Evolutionary conservation across 345 rosid genomes (phyloP), one percentile per base, ranked within the genome.

Genomic region (Erodium maritimum): DNA sequence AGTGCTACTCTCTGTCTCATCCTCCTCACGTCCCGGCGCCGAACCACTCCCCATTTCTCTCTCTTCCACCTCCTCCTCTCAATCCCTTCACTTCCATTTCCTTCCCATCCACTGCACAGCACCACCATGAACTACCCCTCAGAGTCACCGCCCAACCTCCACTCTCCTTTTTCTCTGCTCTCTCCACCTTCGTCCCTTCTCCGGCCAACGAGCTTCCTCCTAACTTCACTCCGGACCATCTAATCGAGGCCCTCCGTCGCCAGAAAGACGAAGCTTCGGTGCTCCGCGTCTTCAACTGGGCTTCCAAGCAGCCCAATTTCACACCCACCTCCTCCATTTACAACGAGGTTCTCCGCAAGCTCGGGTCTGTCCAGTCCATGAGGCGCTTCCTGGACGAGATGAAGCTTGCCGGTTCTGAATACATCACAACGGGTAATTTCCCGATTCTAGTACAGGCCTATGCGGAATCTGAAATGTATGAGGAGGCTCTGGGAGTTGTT

Each of bases 251-350:
- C 63, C 76, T 91, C 80, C 87, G 95, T 60, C 80, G 70, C 69
- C 87, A 84, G 64, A 63, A 58, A 46, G 87, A 88, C 64, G 89
- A 80, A 23, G 75, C 87, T 72, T 67, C 89, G 0, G 89, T 84
- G 5, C 88, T 89, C 37, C 81, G 82, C 61, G 61, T 89, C 64
- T 75, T 86, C 56, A 50, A 71, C 22, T 77, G 81, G 73, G 95
- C 95, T 17, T 82, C 89, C n/a, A 77, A 82, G 69, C 91, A 85
- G 54, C 95, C 96, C 10, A 65, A 75, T 67, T 91, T 86, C 79
- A 23, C 66, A 37, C 94, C 94, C 37, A 64, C 62, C 57, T 54
- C 72, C 0, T 60, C 79, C 13, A 59, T 88, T 18, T 88, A 79
- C 79, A 80, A 80, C 19, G 93, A 84, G 65, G 67, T 86, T 55